A percentile compares a stretch with the other conserved stretches of the same genome.
Conservation (phyloP, 2,329 filamentous ascomycete species). For the Thelonectria discophora region DNA sequence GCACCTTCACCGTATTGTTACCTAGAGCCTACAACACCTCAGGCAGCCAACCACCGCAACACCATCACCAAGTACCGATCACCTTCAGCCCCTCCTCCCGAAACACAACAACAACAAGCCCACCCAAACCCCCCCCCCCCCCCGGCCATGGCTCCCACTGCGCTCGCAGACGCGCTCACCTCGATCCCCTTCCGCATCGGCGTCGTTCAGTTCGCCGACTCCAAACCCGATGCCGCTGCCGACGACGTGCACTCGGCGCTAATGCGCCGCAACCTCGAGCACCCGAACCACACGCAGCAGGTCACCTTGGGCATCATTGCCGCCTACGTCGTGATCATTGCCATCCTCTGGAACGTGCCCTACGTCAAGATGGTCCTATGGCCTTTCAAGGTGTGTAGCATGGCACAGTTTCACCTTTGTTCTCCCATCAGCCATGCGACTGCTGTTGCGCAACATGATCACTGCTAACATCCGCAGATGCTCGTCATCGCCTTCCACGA, state of each 20-base stretch:
- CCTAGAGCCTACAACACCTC: background rate
- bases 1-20: background rate
- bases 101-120: too few relatives aligned
- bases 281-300: conserved; percentile 72
- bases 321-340: conserved; percentile 77
- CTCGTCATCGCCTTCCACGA: conserved; percentile 86
- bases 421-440: too few relatives aligned
- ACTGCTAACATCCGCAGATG: conserved; percentile 62
- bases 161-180: conserved; percentile 24
- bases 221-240: conserved; percentile 17
- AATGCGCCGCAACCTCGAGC: conserved; percentile 61
- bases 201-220: conserved; percentile 18
- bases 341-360: conserved; percentile 81
- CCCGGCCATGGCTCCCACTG: conserved; percentile 33
- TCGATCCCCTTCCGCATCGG: conserved; percentile 29
- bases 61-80: background rate
- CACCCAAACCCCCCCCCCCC: too few relatives aligned
- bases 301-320: conserved; percentile 77
- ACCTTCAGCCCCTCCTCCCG: too few relatives aligned
- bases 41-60: background rate
- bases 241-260: conserved; percentile 41
- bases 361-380: conserved; percentile 79
- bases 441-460: background rate
- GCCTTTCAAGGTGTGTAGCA: conserved; percentile 76
- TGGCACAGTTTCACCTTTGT: background rate